Evolutionary conservation across 1,139 yeast genomes (phyloP).

Genomic region (Kodamaea fungicola): DNA sequence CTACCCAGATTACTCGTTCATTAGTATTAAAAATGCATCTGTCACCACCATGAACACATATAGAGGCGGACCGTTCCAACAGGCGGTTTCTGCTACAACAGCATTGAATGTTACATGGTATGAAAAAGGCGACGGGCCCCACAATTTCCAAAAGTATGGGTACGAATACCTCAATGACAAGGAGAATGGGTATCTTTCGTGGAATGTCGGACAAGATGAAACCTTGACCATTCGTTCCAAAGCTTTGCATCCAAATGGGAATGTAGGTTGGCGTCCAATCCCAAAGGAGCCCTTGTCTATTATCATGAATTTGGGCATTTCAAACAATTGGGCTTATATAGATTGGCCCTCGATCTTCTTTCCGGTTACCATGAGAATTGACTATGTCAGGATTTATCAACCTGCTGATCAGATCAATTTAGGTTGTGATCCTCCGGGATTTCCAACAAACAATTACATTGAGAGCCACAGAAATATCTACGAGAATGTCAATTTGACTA

Average conservation of each 20-base stretch:
- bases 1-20: conserved; percentile 24
- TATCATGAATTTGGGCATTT: conserved; percentile 26
- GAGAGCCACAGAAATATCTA: conserved; percentile 19
- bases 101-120: conserved; percentile 26
- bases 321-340: conserved; percentile 30
- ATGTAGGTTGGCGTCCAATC: conserved; percentile 23
- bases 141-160: conserved; percentile 23
- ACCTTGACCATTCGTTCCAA: conserved; percentile 21
- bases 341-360: conserved; percentile 26
- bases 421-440: conserved; percentile 25
- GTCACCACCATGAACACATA: conserved; percentile 27
- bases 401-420: conserved; percentile 18
- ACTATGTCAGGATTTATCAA: conserved; percentile 27
- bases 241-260: conserved; percentile 27
- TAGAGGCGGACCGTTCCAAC: conserved; percentile 31
- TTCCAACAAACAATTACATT: conserved; percentile 25
- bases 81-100: conserved; percentile 26
- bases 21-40: conserved; percentile 18
- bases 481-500: conserved; percentile 21
- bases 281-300: conserved; percentile 29
- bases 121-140: conserved; percentile 17
- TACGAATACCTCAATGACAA: conserved; percentile 23
- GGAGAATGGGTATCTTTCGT: conserved; percentile 23
- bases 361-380: conserved; percentile 24
- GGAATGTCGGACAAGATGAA: conserved; percentile 25